These are phyloP conservation scores for Laetiporus sulphureus DNA, from an alignment of 1,284 basidiomycete genomes.

Conservation along the genomic window DNA sequence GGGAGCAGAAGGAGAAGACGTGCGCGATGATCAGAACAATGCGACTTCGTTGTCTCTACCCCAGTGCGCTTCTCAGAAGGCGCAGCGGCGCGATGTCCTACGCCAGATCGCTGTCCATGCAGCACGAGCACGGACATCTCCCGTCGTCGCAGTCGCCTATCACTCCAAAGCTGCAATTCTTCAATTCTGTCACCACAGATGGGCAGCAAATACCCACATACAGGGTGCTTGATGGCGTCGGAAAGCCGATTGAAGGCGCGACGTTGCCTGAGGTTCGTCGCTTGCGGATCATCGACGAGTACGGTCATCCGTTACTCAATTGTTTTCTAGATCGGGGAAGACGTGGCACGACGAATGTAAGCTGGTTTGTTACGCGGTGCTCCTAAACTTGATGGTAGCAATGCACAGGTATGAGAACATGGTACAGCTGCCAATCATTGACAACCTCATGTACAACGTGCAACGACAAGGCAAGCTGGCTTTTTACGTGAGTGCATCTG, in stretches of 20 bases:
- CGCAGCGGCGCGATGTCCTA: no score
- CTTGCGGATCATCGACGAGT: no score
- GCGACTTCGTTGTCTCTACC: no score
- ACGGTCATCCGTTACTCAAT: no score
- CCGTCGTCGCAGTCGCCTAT: constrained; percentile 63
- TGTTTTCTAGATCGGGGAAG: constrained; percentile 72
- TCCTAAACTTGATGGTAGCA: background rate
- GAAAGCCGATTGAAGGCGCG: constrained; percentile 66
- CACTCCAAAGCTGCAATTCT: constrained; percentile 62
- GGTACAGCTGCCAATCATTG: constrained; percentile 79
- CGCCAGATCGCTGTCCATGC: no score
- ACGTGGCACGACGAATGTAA: constrained; percentile 66
- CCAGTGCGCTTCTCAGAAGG: no score
- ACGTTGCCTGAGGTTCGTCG: constrained; percentile 66
- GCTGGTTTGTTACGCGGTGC: constrained; percentile 12
- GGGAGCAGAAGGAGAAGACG: no score
- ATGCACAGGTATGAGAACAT: constrained; percentile 67
- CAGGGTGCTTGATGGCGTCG: constrained; percentile 74
- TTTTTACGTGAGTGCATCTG: constrained; percentile 67
- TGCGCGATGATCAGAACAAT: background rate
- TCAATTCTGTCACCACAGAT: constrained; percentile 64
- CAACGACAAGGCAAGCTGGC: constrained; percentile 93
- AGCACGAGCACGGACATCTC: constrained; percentile 25
- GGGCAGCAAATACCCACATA: constrained; percentile 72
- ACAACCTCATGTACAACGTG: constrained; percentile 86